Evolutionary conservation across 202 grass and related monocot genomes (phyloP), one percentile per base, ranked within the genome.

Genomic region (Schoenoplectus triqueter): DNA sequence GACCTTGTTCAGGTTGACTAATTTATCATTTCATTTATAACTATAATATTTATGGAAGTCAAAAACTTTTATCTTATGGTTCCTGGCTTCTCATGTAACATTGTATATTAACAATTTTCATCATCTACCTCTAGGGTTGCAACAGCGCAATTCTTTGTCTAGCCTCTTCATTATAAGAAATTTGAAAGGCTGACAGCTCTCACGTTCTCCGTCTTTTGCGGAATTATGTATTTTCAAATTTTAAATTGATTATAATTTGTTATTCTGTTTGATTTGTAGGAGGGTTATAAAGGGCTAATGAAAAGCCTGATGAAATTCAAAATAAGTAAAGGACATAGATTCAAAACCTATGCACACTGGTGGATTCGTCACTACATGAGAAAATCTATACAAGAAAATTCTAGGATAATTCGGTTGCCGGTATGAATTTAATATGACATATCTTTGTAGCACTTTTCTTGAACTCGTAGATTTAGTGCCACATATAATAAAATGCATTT

Each of bases 221-320:
- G 52, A 62, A 10, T 73, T 50, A 54, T 69, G 31, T 73, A 10
- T 79, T 84, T 49, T 22, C 2, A 2, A 4, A 50, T 51, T 78
- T 85, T 61, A 15, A 86, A 80, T 22, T 81, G 47, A 20, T 59
- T 83, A 61, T 71, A 39, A 85, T 62, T 31, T 31, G 31, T 31
- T 31, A 31, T 31, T 31, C 83, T 41, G 6, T 13, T 6, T 51
- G 46, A 18, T 60, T 90, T 88, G 6, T 71, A 98, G 95, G 93
- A 98, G 15, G 95, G 95, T 86, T 90, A 93, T 81, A 87, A 85
- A 73, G 95, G 92, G n/a, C 56, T 98, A 74, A 90, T 98, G 89
- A 95, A 88, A 87, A 92, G 92, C 73, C 93, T 98, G 82, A 92
- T 88, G 85, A 98, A 98, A 80, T 95, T 95, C 84, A 90, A 98